These are phyloP conservation scores for Pelargonium nanum DNA, from an alignment of 345 rosid genomes.

Conservation along the genomic window DNA sequence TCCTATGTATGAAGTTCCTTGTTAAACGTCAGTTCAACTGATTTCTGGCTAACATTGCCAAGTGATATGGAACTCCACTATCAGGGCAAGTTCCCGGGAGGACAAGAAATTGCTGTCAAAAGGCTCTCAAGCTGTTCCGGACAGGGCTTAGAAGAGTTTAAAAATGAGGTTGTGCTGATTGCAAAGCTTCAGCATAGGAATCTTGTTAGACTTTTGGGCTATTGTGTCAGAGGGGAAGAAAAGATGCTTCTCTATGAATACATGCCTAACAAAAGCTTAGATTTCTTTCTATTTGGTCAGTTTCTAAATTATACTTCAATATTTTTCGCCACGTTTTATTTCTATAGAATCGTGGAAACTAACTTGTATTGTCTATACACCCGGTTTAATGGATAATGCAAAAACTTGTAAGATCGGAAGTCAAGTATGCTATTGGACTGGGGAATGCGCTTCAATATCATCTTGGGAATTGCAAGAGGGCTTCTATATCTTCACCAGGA, in stretches of 20 bases:
- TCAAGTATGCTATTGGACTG: slow-evolving; percentile 28
- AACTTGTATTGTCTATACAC: no score
- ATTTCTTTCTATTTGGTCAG: slow-evolving; percentile 50
- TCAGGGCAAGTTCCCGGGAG: slow-evolving; percentile 40
- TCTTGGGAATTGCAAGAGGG: slow-evolving; percentile 64
- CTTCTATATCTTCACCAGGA: slow-evolving; percentile 67
- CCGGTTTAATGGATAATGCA: no score
- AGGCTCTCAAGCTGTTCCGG: slow-evolving; percentile 45
- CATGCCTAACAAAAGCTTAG: slow-evolving; percentile 62
- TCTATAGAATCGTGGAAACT: not conserved
- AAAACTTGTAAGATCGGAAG: slow-evolving; percentile 26
- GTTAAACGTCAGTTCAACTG: not conserved
- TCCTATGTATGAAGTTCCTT: not conserved
- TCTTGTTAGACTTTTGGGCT: slow-evolving; percentile 57
- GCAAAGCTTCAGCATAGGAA: slow-evolving; percentile 65
- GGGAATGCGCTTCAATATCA: slow-evolving; percentile 36
- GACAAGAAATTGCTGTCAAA: slow-evolving; percentile 50
- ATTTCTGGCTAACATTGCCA: not conserved
- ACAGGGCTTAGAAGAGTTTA: slow-evolving; percentile 57
- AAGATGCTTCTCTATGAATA: slow-evolving; percentile 53
- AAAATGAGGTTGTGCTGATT: slow-evolving; percentile 52
- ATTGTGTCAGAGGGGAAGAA: slow-evolving; percentile 47
- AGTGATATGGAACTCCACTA: not conserved
- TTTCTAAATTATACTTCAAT: not conserved
- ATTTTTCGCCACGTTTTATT: not conserved